phyloP scores from a whole-genome alignment of 176 grass and related monocot genomes.

The Olyra latifolia region DNA sequence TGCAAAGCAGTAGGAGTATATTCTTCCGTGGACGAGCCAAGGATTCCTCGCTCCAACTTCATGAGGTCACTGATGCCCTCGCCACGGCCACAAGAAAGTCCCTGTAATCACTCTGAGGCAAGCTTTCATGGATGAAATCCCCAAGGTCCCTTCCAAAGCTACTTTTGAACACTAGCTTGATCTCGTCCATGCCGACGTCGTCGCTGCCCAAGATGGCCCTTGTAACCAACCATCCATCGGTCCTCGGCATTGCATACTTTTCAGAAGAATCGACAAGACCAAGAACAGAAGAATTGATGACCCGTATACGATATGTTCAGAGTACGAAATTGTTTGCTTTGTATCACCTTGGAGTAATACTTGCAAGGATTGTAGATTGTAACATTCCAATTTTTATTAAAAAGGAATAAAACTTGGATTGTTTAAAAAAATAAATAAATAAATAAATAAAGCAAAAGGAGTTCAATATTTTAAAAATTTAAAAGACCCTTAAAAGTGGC shows the following conservation, averaged over 20 bases:
- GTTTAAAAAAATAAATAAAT: too few species aligned
- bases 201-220: constrained; percentile 77
- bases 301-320: background rate
- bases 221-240: constrained; percentile 50
- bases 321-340: background rate
- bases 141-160: constrained; percentile 55
- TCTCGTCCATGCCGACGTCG: constrained; percentile 59
- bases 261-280: constrained; percentile 55
- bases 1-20: constrained; percentile 11
- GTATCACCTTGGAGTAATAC: constrained; percentile 85
- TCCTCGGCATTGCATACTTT: constrained; percentile 37
- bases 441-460: too few species aligned
- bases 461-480: too few species aligned
- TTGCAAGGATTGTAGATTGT: constrained; percentile 72
- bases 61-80: constrained; percentile 33
- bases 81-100: constrained; percentile 73
- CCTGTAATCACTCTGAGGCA: constrained; percentile 66
- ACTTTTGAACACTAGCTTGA: constrained; percentile 61
- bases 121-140: constrained; percentile 65
- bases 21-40: constrained; percentile 8
- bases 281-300: constrained; percentile 22
- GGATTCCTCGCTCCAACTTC: background rate
- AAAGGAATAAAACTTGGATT: too few species aligned
- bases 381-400: too few species aligned
- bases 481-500: too few species aligned